A percentile compares a stretch with the other conserved stretches of the same genome.
Evolutionary conservation across 1,139 yeast genomes (phyloP).

Genomic region (Taiozyma sp.): DNA sequence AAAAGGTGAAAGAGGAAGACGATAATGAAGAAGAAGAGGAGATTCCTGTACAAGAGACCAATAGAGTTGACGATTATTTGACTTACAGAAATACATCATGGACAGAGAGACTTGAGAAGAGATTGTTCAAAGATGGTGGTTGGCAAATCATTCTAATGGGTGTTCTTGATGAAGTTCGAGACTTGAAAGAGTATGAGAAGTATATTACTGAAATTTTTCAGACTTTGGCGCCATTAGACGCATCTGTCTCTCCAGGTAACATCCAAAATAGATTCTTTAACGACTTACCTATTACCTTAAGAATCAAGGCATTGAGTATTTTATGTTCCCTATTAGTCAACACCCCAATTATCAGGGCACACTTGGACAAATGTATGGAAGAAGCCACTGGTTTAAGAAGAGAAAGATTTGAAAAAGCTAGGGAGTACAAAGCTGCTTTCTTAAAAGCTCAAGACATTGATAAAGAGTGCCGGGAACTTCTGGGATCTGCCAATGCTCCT

Average conservation of each 20-base stretch:
- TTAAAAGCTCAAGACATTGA: slow-evolving; percentile 50
- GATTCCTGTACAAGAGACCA: slow-evolving; percentile 19
- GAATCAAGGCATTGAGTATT: slow-evolving; percentile 50
- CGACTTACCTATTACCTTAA: slow-evolving; percentile 24
- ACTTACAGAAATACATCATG: slow-evolving; percentile 63
- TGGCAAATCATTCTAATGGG: slow-evolving; percentile 84
- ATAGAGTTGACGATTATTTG: slow-evolving; percentile 43
- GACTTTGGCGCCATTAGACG: slow-evolving; percentile 52
- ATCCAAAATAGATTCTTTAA: slow-evolving; percentile 4
- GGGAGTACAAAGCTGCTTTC: slow-evolving; percentile 49
- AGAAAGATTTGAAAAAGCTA: slow-evolving; percentile 61
- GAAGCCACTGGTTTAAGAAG: slow-evolving; percentile 60
- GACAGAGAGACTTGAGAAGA: slow-evolving; percentile 70
- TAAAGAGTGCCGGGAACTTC: slow-evolving; percentile 24
- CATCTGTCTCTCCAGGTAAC: slow-evolving; percentile 35
- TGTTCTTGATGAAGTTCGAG: slow-evolving; percentile 50
- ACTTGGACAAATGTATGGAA: slow-evolving; percentile 68
- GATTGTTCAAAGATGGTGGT: slow-evolving; percentile 78
- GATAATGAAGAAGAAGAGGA: slow-evolving; percentile 8
- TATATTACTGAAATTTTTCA: slow-evolving; percentile 43
- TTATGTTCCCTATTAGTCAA: slow-evolving; percentile 54
- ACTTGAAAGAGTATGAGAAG: slow-evolving; percentile 49
- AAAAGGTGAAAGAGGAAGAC: slow-evolving; percentile 15
- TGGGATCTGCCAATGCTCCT: slow-evolving; percentile 5
- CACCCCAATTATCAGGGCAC: slow-evolving; percentile 54